Base-by-base conservation (phyloP, 2,329 filamentous ascomycete genomes). In the Ophiocordyceps sinensis region DNA sequence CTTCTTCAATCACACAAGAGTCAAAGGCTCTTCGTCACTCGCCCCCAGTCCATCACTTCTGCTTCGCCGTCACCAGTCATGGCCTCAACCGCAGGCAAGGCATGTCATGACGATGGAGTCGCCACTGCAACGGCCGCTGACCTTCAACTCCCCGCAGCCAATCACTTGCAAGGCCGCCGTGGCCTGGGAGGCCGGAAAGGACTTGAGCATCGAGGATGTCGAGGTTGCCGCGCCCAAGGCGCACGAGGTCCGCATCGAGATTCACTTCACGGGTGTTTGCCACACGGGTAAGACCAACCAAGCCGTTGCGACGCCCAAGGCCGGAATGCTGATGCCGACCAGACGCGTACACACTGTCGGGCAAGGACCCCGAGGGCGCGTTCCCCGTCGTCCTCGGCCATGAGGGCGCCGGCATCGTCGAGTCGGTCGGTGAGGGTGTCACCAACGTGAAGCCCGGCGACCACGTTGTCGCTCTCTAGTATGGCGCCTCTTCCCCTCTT, bases 211-310 rank as follows among this genome's bases (percentile, higher is more conserved):
- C 52, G 91, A 98, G 68, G 85, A 94, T 52, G 73, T 98, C 55
- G 88, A 96, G 68, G 91, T 98, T 50, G 77, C 73, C 41, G 83
- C 89, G 47, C 91, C 91, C 45, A 79, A 74, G 65, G 88, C 89
- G 46, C 77, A 94, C 67, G 91, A 98, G 70, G 91, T 98, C 59
- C 85, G 91, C 55, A 94, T 98, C 59, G 70, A 96, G 71, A 85
- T 96, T 61, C 82, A 89, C 73, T 93, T 95, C 72, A 98, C 91
- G 41, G 91, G 91, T 66, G 91, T 98, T 61, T 98, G 91, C 73
- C 91, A 98, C 70, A 98, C 89, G 61, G 85, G 85, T 91, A 67
- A 28, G 40, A 35, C 32, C 14, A 10, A 2, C 11, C 13, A n/a
- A 36, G 29, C 31, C n/a, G 6, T 19, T 4, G 8, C 11, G 9